Evolutionary conservation across 768 basidiomycete genomes (phyloP), one percentile per base, ranked within the genome.

Genomic region (Glaciozyma martinii): DNA sequence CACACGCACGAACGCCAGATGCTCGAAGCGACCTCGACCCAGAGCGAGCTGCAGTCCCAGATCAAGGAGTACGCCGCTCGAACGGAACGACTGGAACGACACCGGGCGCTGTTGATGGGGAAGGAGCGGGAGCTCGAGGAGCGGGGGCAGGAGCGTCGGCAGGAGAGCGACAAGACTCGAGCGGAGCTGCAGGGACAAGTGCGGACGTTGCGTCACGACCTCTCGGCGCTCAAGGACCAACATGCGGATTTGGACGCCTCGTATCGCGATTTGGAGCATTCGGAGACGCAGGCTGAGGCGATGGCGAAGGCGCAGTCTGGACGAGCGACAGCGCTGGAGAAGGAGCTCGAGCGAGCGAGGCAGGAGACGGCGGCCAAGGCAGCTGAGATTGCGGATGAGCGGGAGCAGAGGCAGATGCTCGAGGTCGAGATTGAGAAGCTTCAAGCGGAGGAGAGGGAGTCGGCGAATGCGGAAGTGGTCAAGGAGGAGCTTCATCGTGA

Each of bases 401-500:
- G 55, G 65, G 29, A 64, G 32, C 46, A 25, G 25, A 15, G 60
- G 30, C 21, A 55, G 5, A 29, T 27, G 27, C 52, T 63, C n/a
- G 68, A 70, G 57, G 65, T 46, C 5, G 62, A 59, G 40, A 40
- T 70, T 1, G 68, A 66, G 56, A 50, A 55, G 47, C 56, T 61
- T 37, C 50, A 59, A 53, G 2, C 44, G 57, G 15, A 32, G 19
- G 56, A 61, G 40, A 56, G 42, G 23, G 65, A 63, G 15, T 43
- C 57, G 32, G 65, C 52, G 18, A 63, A 61, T 8, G 32, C 61
- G 1, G 57, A 58, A 25, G 27, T 70, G 23, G 63, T 70, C 29
- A 52, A 62, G 25, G 68, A 70, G 29, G 68, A 70, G 54, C 63
- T 70, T 3, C 60, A 59, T 21, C 62, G 68, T 70, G 27, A 23